These are phyloP conservation scores for Claviceps sp. DNA, from an alignment of 2,329 filamentous ascomycete species.

Conservation along the genomic window DNA sequence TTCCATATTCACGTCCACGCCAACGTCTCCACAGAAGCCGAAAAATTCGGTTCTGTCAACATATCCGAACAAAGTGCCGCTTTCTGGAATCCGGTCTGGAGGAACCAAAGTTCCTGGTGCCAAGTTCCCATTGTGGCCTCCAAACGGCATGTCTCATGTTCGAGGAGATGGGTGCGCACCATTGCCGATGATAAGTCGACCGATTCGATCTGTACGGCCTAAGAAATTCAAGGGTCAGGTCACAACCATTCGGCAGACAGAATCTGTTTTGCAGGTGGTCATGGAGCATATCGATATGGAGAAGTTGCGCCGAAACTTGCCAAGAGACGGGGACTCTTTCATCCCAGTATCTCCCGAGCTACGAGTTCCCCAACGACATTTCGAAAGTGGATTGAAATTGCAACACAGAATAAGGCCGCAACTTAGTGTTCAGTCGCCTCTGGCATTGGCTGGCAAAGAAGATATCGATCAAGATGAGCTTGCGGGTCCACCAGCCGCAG, in stretches of 20 bases:
- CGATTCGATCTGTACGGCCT: neutral
- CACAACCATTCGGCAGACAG: conserved; percentile 24
- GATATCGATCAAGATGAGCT: conserved; percentile 24
- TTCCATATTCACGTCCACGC: conserved; percentile 38
- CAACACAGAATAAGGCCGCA: conserved; percentile 34
- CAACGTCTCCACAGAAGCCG: conserved; percentile 34
- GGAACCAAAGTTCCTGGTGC: conserved; percentile 51
- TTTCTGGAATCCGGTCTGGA: conserved; percentile 30
- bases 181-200: neutral
- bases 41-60: conserved; percentile 17
- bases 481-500: conserved; percentile 7
- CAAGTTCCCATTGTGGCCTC: conserved; percentile 58
- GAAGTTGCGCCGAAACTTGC: conserved; percentile 15
- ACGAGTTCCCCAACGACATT: conserved; percentile 40
- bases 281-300: conserved; percentile 15
- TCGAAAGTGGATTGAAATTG: conserved; percentile 43
- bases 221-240: conserved; percentile 39
- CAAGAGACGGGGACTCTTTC: conserved; percentile 24
- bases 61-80: conserved; percentile 17
- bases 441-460: conserved; percentile 5
- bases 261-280: conserved; percentile 28
- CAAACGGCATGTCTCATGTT: conserved; percentile 49
- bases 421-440: conserved; percentile 21
- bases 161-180: conserved; percentile 27
- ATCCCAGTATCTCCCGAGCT: conserved; percentile 33